Evolutionary conservation across 2,329 filamentous ascomycete species (phyloP).

Genomic region (Pyricularia grisea): DNA sequence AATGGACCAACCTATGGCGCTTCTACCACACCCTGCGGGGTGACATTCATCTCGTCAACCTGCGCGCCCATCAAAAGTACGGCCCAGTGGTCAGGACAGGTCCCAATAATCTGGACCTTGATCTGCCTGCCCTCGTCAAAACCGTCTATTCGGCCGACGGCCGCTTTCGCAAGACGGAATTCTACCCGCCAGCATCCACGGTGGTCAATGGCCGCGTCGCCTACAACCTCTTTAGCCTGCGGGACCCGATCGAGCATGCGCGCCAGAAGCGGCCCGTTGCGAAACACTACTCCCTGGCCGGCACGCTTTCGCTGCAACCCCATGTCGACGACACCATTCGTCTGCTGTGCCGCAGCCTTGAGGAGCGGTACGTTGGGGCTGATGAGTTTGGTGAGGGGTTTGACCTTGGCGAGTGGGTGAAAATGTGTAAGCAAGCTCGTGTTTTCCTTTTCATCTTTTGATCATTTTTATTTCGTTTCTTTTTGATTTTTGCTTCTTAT

Average conservation of each 20-base stretch:
- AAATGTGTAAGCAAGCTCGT: not conserved
- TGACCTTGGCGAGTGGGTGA: conserved; percentile 2
- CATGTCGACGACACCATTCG: conserved; percentile 20
- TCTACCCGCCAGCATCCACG: conserved; percentile 7
- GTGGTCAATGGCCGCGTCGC: conserved; percentile 22
- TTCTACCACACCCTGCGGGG: conserved; percentile 1
- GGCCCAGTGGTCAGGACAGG: conserved; percentile 31
- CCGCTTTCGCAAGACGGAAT: conserved; percentile 2
- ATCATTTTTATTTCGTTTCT: no score
- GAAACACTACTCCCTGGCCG: conserved; percentile 20
- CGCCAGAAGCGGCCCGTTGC: conserved; percentile 20
- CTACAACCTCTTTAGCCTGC: conserved; percentile 24
- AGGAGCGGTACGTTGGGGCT: conserved; percentile 20
- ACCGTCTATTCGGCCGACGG: conserved; percentile 25
- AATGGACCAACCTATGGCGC: not conserved
- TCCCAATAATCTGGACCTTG: conserved; percentile 26
- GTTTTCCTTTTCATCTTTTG: not conserved
- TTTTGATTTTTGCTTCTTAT: not conserved
- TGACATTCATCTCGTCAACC: conserved; percentile 2
- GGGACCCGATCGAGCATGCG: conserved; percentile 19
- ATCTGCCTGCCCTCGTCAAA: conserved; percentile 25
- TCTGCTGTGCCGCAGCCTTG: conserved; percentile 19
- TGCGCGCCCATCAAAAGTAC: conserved; percentile 12
- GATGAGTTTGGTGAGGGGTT: conserved; percentile 10
- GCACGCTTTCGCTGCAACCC: conserved; percentile 8